Evolutionary conservation across 805 yeast genomes (phyloP), one percentile per base, ranked within the genome.

Genomic region (Kockiozyma suomiensis): DNA sequence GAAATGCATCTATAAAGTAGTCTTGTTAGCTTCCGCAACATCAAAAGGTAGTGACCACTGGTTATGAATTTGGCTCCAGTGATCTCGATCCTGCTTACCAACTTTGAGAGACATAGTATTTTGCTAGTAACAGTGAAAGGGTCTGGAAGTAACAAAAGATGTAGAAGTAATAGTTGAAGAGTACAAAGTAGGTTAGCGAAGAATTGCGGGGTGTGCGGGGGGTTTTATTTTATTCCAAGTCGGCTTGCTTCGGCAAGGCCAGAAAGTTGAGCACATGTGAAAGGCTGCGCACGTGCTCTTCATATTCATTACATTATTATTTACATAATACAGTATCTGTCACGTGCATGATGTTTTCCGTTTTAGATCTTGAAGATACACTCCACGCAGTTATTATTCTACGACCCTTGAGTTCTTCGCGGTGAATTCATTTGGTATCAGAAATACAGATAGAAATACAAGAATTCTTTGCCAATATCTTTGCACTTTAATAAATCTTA

Each of bases 1-100:
- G 78, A 72, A 74, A 75, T 2, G 61, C n/a, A 30, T 62, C 66
- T 62, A 40, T 17, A 21, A 43, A 10, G 3, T n/a, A n/a, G 21
- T 26, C 42, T 38, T 10, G 19, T 10, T 30, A 32, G 38, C 17
- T 45, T 17, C 25, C 6, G 21, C 33, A 19, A 13, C 32, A 41
- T 23, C 12, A 12, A 8, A 37, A 10, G 13, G 21, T 13, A 17
- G 46, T n/a, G 33, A 4, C 26, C 42, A 25, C 33, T 6, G 43
- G 3, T 2, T 49, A 21, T 15, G 33, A 15, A 4, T 30, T 30
- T 30, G 33, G 33, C 33, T n/a, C n/a, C n/a, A 10, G 33, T 6
- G 45, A 10, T 4, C 19, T 19, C 19, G 46, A 46, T 37, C 43
- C 3, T 2, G 33, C 62, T 3, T 33, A 58, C 62, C 62, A 25